These are phyloP conservation scores for Xerocomus nothofagi DNA, from an alignment of 1,284 basidiomycete genomes.

Conservation along the genomic window DNA sequence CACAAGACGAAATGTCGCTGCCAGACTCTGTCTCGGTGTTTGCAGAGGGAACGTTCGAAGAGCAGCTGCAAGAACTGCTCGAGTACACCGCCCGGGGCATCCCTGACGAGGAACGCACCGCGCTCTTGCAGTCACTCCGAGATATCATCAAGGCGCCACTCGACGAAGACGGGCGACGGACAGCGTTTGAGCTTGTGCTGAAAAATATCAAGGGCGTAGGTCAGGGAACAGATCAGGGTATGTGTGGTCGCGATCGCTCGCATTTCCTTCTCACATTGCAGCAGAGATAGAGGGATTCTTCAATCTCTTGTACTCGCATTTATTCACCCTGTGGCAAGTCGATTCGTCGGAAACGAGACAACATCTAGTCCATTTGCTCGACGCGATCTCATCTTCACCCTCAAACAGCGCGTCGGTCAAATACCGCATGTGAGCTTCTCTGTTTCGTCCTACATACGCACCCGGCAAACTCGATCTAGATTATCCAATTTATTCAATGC, in stretches of 20 bases:
- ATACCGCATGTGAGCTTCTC: conserved; percentile 63
- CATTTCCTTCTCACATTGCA: conserved; percentile 6
- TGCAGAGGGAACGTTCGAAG: conserved; percentile 84
- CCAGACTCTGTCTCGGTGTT: conserved; percentile 81
- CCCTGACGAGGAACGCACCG: conserved; percentile 66
- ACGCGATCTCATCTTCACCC: conserved; percentile 56
- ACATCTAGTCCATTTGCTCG: conserved; percentile 51
- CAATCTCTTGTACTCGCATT: conserved; percentile 74
- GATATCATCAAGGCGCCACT: conserved; percentile 51
- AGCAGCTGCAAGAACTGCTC: conserved; percentile 80
- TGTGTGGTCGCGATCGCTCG: conserved; percentile 20
- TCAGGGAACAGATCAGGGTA: conserved; percentile 74
- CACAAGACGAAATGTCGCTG: conserved; percentile 20
- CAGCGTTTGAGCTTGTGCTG: conserved; percentile 58
- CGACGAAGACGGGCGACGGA: conserved; percentile 50
- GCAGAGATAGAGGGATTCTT: conserved; percentile 86
- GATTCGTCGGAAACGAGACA: conserved; percentile 55
- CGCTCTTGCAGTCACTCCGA: conserved; percentile 67
- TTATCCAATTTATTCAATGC: conserved; percentile 89
- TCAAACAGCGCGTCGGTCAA: conserved; percentile 55
- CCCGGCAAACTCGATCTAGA: conserved; percentile 41
- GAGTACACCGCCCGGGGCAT: conserved; percentile 71
- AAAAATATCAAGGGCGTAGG: conserved; percentile 66
- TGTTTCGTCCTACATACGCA: neutral
- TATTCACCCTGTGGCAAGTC: conserved; percentile 56